Evolutionary conservation across 805 yeast species (phyloP), one percentile per base, ranked within the genome.

Genomic region (Priceomyces medius): DNA sequence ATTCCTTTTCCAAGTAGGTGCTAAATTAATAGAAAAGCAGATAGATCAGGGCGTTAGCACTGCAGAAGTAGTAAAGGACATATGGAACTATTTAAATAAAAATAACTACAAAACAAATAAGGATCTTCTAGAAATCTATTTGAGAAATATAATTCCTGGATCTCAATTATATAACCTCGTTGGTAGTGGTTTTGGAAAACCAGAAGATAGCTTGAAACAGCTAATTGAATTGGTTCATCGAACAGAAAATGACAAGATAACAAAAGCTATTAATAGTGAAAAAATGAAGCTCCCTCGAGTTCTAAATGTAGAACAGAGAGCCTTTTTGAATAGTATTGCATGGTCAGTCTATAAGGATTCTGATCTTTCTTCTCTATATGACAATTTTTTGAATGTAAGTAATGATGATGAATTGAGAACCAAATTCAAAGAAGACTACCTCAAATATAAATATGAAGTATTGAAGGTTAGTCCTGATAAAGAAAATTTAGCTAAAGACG

Each of bases 361-460:
- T 0, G 68, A 73, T 31, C 56, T 88, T 6, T 79, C 80, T 3
- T 50, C 53, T 2, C 65, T 84, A 9, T 85, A 82, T 58, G 66
- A 72, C 21, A 66, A 69, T 43, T 64, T 83, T 38, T 71, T 88
- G 38, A 80, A 85, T 52, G 56, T 77, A 10, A 55, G 66, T 26
- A 72, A 79, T 51, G 84, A 85, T 52, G 95, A 86, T 51, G 70
- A 59, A 0, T 53, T 63, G 36, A 77, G 98, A 53, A 63, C 76
- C 17, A 51, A 59, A 8, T 59, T 73, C 31, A 96, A 93, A 61
- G 80, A 77, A 14, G 72, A 76, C 29, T 72, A 74, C 49, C 59
- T 93, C 28, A 70, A 73, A 41, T 80, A 81, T 55, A 74, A 77
- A 44, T 75, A 79, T 44, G 74, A 74, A 14, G 61, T 79, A 32